A percentile compares a stretch with the other conserved stretches of the same genome.
Evolutionary conservation across 352 stramenopile genomes (phyloP).

Genomic region (Globisporangium cylindrosporum): DNA sequence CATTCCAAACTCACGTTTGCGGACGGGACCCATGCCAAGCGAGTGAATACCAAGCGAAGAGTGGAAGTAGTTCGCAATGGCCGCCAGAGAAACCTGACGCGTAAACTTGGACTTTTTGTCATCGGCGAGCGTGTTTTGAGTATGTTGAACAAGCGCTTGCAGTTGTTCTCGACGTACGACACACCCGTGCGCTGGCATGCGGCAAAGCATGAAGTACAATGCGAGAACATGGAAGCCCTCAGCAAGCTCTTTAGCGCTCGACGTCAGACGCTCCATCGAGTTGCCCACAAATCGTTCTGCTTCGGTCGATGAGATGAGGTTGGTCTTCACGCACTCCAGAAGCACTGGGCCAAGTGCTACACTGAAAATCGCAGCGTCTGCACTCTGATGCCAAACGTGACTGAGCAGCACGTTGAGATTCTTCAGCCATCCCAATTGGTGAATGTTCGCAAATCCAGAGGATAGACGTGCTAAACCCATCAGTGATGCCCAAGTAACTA

Average conservation of each 20-base stretch:
- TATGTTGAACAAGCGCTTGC: constrained; percentile 2
- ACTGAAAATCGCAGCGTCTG: constrained; percentile 16
- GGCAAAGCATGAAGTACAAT: constrained; percentile 26
- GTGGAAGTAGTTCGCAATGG: constrained; percentile 18
- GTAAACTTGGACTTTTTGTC: not conserved
- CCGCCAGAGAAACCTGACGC: constrained; percentile 1
- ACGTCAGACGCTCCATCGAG: constrained; percentile 26
- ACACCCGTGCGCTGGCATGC: constrained; percentile 11
- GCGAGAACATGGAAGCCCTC: constrained; percentile 27
- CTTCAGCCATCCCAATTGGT: constrained; percentile 37
- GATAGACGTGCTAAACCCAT: constrained; percentile 32
- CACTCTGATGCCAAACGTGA: constrained; percentile 22
- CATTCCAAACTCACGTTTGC: not conserved
- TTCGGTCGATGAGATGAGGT: constrained; percentile 22
- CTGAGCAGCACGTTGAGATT: constrained; percentile 36
- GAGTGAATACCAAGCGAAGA: constrained; percentile 11
- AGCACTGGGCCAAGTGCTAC: constrained; percentile 39
- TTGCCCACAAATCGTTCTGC: constrained; percentile 31
- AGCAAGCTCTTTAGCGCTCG: not conserved
- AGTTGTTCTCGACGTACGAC: not conserved
- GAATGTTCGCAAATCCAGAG: constrained; percentile 27
- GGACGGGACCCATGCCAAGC: constrained; percentile 1
- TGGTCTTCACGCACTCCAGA: constrained; percentile 34
- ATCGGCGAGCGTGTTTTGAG: not conserved
- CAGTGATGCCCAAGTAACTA: constrained; percentile 30